Base-by-base conservation (phyloP, 768 basidiomycete species). In the Phaeotremella fagi region DNA sequence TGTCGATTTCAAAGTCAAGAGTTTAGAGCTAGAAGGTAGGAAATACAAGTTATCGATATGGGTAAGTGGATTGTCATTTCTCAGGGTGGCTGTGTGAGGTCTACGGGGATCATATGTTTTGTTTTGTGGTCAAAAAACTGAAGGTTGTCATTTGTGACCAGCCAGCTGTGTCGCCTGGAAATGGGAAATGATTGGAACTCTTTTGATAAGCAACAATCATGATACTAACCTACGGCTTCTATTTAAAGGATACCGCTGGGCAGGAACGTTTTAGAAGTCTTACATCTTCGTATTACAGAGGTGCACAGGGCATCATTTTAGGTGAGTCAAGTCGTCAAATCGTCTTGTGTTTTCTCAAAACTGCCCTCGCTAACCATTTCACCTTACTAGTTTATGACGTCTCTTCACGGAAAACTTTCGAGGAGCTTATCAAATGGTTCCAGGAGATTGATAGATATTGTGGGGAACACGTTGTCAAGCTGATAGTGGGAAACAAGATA, bases 181-280 rank as follows among this genome's bases (percentile, higher is more conserved):
- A n/a, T n/a, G n/a, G n/a, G n/a, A n/a, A n/a, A n/a, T n/a, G n/a
- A n/a, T n/a, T n/a, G n/a, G n/a, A n/a, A n/a, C n/a, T n/a, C n/a
- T n/a, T n/a, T n/a, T n/a, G n/a, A n/a, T n/a, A n/a, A n/a, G n/a
- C n/a, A n/a, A n/a, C n/a, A n/a, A n/a, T n/a, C n/a, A n/a, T n/a
- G n/a, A n/a, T n/a, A n/a, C n/a, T n/a, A n/a, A n/a, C n/a, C n/a
- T n/a, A n/a, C n/a, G n/a, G n/a, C 38, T n/a, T n/a, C 14, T 33
- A 16, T 41, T 15, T 14, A n/a, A 63, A 91, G 90, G 90, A 95
- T 64, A 94, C 90, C 0, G 90, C 91, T 45, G 94, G 95, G 0
- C 94, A 98, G 74, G 95, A 99, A 75, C 84, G 94, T 4, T 99
- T 97, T 71, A 81, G 90, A 42, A 95, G 92, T 2, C 86, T 99